Evolutionary conservation across 805 yeast genomes (phyloP), one percentile per base, ranked within the genome.

Genomic region (Naumovozyma baii): DNA sequence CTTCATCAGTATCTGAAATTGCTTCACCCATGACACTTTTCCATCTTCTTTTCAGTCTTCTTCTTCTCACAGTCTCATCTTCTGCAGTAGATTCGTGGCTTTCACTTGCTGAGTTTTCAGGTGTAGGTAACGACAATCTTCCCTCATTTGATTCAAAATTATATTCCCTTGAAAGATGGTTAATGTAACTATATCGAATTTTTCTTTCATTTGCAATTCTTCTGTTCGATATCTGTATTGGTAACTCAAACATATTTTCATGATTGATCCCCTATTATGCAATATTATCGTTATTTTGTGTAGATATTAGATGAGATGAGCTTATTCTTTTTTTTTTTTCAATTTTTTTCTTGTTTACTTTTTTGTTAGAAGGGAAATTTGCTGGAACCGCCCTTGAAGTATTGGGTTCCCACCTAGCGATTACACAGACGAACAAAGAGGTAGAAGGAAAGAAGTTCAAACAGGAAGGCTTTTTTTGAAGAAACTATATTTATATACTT

Each of bases 171-270:
- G 43, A 32, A 17, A 48, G 36, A 15, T 50, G 45, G 31, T 57
- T 54, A 18, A 50, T 40, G 34, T 57, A 57, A 22, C 53, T 50
- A 41, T 55, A 57, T 35, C 57, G 47, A 16, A 57, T 45, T 40
- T 57, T 56, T 22, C 54, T 48, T 12, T 50, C 47, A 17, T 39
- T 41, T 26, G 53, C 37, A 34, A 42, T 37, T 34, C 44, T 41
- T 35, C 44, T 48, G 30, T 42, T 47, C 18, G 41, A 41, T 26
- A 39, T 32, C 18, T 40, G 40, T 42, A 45, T 34, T 34, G 62
- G 62, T 33, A 53, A 22, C 32, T 57, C 59, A 44, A 57, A 57
- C 61, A 57, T 55, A 20, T 28, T 17, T 34, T 15, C 26, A 22
- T 22, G 26, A 10, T 10, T 7, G 26, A 10, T 22, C n/a, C n/a